Percentiles rank a stretch among this genome's conserved stretches.
These are phyloP conservation scores for Rhazya stricta DNA, from an alignment of 257 asterid genomes.

Conservation along the genomic window DNA sequence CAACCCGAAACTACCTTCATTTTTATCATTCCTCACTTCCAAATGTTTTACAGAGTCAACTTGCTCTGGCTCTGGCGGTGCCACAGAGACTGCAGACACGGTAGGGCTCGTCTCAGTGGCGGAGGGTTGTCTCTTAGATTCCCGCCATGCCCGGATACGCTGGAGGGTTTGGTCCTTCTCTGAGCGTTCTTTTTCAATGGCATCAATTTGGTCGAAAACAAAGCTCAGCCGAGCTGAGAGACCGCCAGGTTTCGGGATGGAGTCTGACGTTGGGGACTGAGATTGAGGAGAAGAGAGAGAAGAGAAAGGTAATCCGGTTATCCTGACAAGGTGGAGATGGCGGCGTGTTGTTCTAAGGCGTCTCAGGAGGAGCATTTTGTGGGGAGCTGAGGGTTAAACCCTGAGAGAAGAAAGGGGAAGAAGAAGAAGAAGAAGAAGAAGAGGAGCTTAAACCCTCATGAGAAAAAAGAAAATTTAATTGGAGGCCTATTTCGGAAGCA, in stretches of 20 bases:
- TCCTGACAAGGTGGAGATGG: neutral
- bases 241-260: slow-evolving; percentile 53
- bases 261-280: slow-evolving; percentile 24
- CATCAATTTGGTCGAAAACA: slow-evolving; percentile 84
- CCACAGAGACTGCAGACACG: neutral
- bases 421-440: neutral
- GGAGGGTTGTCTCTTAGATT: slow-evolving; percentile 50
- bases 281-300: slow-evolving; percentile 38
- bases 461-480: neutral
- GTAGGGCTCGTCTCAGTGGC: slow-evolving; percentile 13
- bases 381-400: slow-evolving; percentile 25
- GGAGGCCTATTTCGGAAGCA: neutral
- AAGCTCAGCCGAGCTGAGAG: slow-evolving; percentile 89
- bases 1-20: slow-evolving; percentile 31
- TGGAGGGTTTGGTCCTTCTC: slow-evolving; percentile 80
- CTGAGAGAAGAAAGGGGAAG: slow-evolving; percentile 19
- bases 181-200: slow-evolving; percentile 57
- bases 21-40: slow-evolving; percentile 32
- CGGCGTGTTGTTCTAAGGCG: neutral
- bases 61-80: neutral
- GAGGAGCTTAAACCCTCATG: slow-evolving; percentile 20
- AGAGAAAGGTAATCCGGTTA: slow-evolving; percentile 14
- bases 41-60: slow-evolving; percentile 24
- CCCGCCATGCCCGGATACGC: slow-evolving; percentile 92
- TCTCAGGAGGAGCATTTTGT: slow-evolving; percentile 7